Base-by-base conservation (phyloP, 148 eudicot genomes). In the Spergularia bocconei region DNA sequence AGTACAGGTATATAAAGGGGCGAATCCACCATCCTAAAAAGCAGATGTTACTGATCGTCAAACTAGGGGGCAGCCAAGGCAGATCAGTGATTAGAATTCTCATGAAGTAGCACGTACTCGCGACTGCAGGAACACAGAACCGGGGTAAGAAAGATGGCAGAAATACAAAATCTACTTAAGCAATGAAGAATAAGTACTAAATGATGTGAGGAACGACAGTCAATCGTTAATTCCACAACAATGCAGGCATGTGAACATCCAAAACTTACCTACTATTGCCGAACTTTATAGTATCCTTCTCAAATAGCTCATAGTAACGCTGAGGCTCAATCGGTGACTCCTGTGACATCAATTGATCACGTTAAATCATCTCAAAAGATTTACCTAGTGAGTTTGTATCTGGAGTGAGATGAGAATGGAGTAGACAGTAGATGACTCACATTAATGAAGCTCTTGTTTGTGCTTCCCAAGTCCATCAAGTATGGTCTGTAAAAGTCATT, bases 401-500 rank as follows among this genome's bases (percentile, higher is more conserved):
- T 4, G 38, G 38, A 41, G 33, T 76, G 16, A 47, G 52, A 15
- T 57, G 41, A n/a, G 2, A 10, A 66, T 13, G 60, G 50, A 65
- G 7, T 66, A 29, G 59, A 11, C 60, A 9, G 59, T 38, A 38
- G 36, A 70, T 61, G n/a, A 70, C 97, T 84, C 80, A 92, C 98
- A 79, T 94, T 94, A 70, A 94, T 53, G 66, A 87, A 94, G 60
- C 97, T 94, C 73, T 93, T 91, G 77, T 94, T 94, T 77, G 98
- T 94, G 92, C 98, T 94, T 75, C 98, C 98, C 54, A 94, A 91
- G 79, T 94, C 98, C 98, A 94, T 94, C 79, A 94, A 61, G 79
- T 94, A 94, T 53, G 98, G 98, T 86, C 98, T 94, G 72, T 90
- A 74, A 11, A 36, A 74, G 68, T 63, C 44, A 54, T 50, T 63